Percentiles rank a stretch among this genome's conserved stretches.
Evolutionary conservation across 129 eudicot genomes (phyloP).

Genomic region (Tagetes patula): DNA sequence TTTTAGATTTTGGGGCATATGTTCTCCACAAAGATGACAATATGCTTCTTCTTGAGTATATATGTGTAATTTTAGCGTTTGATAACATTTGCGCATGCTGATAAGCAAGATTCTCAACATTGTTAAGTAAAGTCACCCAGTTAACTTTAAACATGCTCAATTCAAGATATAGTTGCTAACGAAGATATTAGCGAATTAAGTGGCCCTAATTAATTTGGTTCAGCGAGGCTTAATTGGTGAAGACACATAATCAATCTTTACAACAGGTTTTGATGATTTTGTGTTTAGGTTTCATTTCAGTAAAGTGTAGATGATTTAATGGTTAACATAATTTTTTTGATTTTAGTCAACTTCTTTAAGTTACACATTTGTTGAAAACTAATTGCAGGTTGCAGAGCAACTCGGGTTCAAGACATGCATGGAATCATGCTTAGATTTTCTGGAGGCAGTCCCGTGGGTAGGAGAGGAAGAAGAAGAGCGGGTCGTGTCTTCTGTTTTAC

Average conservation of each 20-base stretch:
- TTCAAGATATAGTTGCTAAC: background rate
- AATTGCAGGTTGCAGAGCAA: constrained; percentile 73
- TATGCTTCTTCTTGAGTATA: background rate
- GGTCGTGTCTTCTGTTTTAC: constrained; percentile 69
- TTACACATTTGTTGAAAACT: background rate
- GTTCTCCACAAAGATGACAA: constrained; percentile 14
- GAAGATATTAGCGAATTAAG: background rate
- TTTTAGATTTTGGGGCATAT: background rate
- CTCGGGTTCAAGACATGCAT: constrained; percentile 73
- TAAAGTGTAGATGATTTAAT: background rate
- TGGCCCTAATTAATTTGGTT: background rate
- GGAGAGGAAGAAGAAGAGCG: constrained; percentile 98
- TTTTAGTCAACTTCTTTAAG: constrained; percentile 1
- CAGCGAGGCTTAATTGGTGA: background rate
- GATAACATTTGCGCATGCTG: background rate
- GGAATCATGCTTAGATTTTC: constrained; percentile 72
- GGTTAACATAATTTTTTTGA: constrained; percentile 4
- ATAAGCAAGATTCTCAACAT: background rate
- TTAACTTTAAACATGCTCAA: background rate
- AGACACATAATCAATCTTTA: background rate
- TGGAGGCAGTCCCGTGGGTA: constrained; percentile 99
- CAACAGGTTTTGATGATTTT: background rate
- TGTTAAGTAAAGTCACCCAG: background rate
- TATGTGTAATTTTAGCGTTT: background rate
- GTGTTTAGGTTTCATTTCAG: background rate